Base-by-base conservation (phyloP, 169 alveolate genomes). In the Plasmodium yoelii region DNA sequence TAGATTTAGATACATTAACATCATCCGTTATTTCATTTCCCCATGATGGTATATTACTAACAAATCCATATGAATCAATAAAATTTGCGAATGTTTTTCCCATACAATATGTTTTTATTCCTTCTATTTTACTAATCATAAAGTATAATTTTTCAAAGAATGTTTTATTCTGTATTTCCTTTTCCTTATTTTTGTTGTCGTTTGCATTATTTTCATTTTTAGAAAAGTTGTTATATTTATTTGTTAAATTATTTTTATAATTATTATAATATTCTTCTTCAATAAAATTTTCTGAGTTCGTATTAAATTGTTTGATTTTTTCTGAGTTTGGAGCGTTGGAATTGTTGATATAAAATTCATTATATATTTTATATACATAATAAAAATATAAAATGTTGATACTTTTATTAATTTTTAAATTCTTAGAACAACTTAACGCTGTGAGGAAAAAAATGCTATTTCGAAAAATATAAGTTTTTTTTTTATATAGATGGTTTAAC, bases 1-100 rank as follows among this genome's bases (percentile, higher is more conserved):
- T 75, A 51, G 92, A 63, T 26, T 82, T 82, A 42, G 87, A 73
- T 56, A 90, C 93, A 72, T 93, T 93, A 28, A 93, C 96, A 34
- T 93, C 93, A 61, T 72, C 88, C 4, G 93, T 93, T 91, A 93
- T 92, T 70, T 93, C 96, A 74, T 93, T 93, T 42, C 94, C 96
- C 96, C 96, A 93, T 6, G 95, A 92, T 26, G 96, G 96, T n/a
- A 92, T 87, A 44, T 82, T 72, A 64, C 94, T 87, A 42, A 93
- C 94, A 56, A 93, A 68, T 44, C 92, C 92, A 72, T 89, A 93
- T 60, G 93, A 92, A 51, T 93, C 95, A 65, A 93, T 93, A 60
- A 93, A 93, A 60, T 90, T 90, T 18, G 91, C 68, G 49, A 68
- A 70, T 39, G 90, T 51, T 88, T 69, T 70, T 1, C 87, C 60